Percentiles rank a stretch among this genome's conserved stretches.
Conservation (phyloP, 192 early-diverging fungal species). For the Backusella morwellensis region DNA sequence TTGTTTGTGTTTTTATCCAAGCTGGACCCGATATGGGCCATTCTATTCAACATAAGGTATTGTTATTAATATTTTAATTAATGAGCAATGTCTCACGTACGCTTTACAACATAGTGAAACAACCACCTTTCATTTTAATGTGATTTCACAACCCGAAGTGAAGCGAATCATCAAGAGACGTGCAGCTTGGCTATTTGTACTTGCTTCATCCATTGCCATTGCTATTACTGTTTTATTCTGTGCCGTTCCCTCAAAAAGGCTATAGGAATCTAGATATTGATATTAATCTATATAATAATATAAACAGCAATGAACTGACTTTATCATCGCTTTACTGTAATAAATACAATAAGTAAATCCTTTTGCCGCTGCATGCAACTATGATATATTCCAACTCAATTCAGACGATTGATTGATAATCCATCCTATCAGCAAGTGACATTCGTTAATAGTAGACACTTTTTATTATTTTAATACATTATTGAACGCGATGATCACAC, state of each 20-base stretch:
- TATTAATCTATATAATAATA: neutral
- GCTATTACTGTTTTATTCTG: slow-evolving; percentile 28
- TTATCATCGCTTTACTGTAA: no score
- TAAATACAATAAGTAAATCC: no score
- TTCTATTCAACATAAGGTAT: slow-evolving; percentile 34
- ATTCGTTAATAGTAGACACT: neutral
- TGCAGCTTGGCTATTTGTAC: slow-evolving; percentile 26
- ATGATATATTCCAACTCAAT: no score
- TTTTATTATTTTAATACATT: neutral
- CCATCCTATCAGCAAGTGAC: neutral
- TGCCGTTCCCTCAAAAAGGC: slow-evolving; percentile 23
- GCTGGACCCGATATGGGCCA: slow-evolving; percentile 37
- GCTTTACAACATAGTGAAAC: slow-evolving; percentile 25
- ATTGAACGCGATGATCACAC: neutral
- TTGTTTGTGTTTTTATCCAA: slow-evolving; percentile 33
- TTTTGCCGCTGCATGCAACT: no score
- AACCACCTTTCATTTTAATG: slow-evolving; percentile 34
- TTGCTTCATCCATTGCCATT: slow-evolving; percentile 12
- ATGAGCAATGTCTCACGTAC: neutral
- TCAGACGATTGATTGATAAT: no score
- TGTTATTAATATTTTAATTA: neutral
- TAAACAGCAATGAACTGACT: no score
- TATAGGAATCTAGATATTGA: slow-evolving; percentile 4
- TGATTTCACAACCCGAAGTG: slow-evolving; percentile 25
- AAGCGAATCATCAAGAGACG: slow-evolving; percentile 19